A percentile compares a stretch with the other conserved stretches of the same genome.
Conservation (phyloP, 1,284 basidiomycete species). For the Naganishia albida region DNA sequence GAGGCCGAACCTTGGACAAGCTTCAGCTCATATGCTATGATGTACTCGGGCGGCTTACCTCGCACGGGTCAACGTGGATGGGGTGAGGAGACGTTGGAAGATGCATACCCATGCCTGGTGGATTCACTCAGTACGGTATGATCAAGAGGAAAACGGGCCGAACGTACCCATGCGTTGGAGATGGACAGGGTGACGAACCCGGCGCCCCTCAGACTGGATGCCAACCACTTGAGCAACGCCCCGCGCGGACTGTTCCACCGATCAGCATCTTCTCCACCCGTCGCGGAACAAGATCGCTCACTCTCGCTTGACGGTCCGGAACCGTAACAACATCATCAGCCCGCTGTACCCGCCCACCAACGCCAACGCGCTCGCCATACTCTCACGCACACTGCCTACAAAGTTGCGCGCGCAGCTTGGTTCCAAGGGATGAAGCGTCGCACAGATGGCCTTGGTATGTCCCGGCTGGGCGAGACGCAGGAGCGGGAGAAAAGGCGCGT, state of each 20-base stretch:
- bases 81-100: slow-evolving; percentile 23
- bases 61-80: slow-evolving; percentile 16
- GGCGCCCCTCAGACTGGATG: slow-evolving; percentile 18
- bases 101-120: slow-evolving; percentile 32
- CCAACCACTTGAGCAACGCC: slow-evolving; percentile 23
- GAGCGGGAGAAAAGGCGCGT: slow-evolving; percentile 21
- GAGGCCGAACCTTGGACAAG: slow-evolving; percentile 21
- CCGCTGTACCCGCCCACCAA: slow-evolving; percentile 32
- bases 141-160: not conserved
- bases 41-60: slow-evolving; percentile 8
- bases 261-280: not conserved
- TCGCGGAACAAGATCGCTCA: slow-evolving; percentile 9
- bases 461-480: slow-evolving; percentile 12
- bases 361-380: slow-evolving; percentile 19
- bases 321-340: slow-evolving; percentile 25
- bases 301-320: slow-evolving; percentile 18
- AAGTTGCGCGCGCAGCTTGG: slow-evolving; percentile 14
- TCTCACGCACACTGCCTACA: slow-evolving; percentile 15
- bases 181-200: slow-evolving; percentile 28
- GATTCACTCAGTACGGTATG: not conserved
- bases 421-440: slow-evolving; percentile 30
- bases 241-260: slow-evolving; percentile 5
- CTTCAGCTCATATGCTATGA: not conserved
- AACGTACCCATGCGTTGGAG: slow-evolving; percentile 32
- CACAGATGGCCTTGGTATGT: slow-evolving; percentile 25